phyloP scores from a whole-genome alignment of 1,139 yeast genomes.

The Yamadazyma atlantica region DNA sequence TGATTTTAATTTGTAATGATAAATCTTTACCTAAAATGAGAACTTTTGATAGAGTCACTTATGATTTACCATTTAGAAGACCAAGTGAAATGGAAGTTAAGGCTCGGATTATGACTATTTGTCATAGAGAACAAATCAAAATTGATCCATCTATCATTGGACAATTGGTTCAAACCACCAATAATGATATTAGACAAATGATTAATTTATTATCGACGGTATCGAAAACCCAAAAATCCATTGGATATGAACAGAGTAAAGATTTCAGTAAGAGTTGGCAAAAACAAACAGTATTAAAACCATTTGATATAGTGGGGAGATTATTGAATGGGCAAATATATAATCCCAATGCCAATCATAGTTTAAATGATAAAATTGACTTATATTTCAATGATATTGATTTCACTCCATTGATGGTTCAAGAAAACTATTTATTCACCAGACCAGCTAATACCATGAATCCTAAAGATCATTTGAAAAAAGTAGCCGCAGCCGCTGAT shows the following conservation, averaged over 20 bases:
- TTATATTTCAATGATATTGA: slow-evolving; percentile 94
- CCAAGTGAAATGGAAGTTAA: slow-evolving; percentile 83
- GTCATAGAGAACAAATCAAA: slow-evolving; percentile 77
- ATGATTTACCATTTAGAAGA: slow-evolving; percentile 81
- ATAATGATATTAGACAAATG: slow-evolving; percentile 92
- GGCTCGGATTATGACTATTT: slow-evolving; percentile 87
- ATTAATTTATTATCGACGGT: slow-evolving; percentile 86
- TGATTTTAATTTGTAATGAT: slow-evolving; percentile 93
- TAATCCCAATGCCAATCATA: slow-evolving; percentile 50
- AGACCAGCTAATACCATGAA: slow-evolving; percentile 48
- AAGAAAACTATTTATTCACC: slow-evolving; percentile 82
- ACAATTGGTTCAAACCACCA: slow-evolving; percentile 80
- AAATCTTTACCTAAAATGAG: slow-evolving; percentile 92
- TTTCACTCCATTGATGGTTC: slow-evolving; percentile 92
- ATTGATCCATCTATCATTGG: slow-evolving; percentile 81
- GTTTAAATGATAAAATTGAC: slow-evolving; percentile 81
- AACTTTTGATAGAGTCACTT: slow-evolving; percentile 85
- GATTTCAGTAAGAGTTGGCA: slow-evolving; percentile 74
- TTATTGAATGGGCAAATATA: slow-evolving; percentile 65
- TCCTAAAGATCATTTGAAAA: slow-evolving; percentile 53
- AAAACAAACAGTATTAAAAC: slow-evolving; percentile 86
- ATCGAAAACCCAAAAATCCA: slow-evolving; percentile 62
- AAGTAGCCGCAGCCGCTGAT: slow-evolving; percentile 79
- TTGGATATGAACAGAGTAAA: slow-evolving; percentile 51
- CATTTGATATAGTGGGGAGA: slow-evolving; percentile 85